Conservation (phyloP, 2,329 filamentous ascomycete genomes). For the Ophiocordyceps australis region DNA sequence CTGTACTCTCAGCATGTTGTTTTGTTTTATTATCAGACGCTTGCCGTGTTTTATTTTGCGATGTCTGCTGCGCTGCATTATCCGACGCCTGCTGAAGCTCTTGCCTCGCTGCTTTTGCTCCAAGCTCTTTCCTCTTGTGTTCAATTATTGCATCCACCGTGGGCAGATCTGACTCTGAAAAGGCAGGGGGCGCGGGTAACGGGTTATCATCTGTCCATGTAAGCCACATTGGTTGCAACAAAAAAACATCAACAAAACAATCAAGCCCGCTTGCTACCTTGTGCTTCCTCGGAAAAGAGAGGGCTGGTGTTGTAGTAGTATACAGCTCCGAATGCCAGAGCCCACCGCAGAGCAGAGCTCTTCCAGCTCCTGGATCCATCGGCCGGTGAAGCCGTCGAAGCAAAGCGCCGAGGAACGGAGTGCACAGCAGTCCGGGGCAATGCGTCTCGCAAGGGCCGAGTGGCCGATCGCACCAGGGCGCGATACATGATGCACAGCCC, state of each 20-base stretch:
- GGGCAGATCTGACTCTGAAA: constrained; percentile 36
- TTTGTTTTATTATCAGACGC: too few species aligned
- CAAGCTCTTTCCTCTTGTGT: constrained; percentile 35
- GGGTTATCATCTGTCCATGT: too few species aligned
- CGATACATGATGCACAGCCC: constrained; percentile 36
- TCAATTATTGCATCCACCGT: constrained; percentile 52
- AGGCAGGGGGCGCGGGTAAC: constrained; percentile 26
- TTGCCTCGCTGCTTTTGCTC: constrained; percentile 10
- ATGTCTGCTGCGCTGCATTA: constrained; percentile 7
- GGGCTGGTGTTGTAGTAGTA: constrained; percentile 93
- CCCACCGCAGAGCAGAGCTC: constrained; percentile 55
- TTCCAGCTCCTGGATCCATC: constrained; percentile 68
- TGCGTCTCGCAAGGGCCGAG: constrained; percentile 22
- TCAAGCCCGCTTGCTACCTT: constrained; percentile 39
- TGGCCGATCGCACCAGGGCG: constrained; percentile 27
- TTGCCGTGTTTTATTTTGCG: too few species aligned
- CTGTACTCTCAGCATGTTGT: too few species aligned
- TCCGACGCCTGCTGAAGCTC: constrained; percentile 7
- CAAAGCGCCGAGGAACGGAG: constrained; percentile 27
- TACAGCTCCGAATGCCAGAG: constrained; percentile 53
- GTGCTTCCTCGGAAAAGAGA: constrained; percentile 68
- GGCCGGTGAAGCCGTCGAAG: constrained; percentile 32
- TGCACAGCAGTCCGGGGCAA: constrained; percentile 20
- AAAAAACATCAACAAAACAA: too few species aligned
- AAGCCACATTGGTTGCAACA: too few species aligned